phyloP scores from a whole-genome alignment of 495 filamentous ascomycete species.

The Aspergillus bridgeri region DNA sequence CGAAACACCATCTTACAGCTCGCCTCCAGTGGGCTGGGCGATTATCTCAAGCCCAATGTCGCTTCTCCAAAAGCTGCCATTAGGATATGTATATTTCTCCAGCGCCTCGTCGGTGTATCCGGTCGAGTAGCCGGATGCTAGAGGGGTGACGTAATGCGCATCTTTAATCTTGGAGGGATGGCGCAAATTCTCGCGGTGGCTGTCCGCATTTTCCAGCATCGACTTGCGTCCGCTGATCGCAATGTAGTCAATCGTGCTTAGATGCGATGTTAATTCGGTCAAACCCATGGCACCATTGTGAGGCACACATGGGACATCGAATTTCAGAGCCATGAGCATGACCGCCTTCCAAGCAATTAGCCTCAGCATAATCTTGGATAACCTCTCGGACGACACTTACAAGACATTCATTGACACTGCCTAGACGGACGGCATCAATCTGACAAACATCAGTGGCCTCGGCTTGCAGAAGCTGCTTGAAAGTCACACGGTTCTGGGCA shows the following conservation, averaged over 20 bases:
- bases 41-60: not conserved
- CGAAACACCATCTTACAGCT: not conserved
- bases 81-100: not conserved
- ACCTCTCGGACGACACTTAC: conserved; percentile 18
- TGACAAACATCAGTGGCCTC: conserved; percentile 85
- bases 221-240: conserved; percentile 76
- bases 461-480: conserved; percentile 82
- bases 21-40: not conserved
- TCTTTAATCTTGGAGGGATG: conserved; percentile 75
- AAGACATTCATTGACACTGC: conserved; percentile 94
- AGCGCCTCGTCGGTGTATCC: not conserved
- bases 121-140: conserved; percentile 64
- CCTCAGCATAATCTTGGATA: not conserved
- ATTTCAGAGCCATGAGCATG: conserved; percentile 85
- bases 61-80: not conserved
- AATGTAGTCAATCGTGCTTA: conserved; percentile 93
- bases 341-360: conserved; percentile 44
- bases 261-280: conserved; percentile 90
- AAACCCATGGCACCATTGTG: conserved; percentile 87
- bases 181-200: conserved; percentile 89
- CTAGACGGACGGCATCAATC: conserved; percentile 86
- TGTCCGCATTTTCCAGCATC: conserved; percentile 87
- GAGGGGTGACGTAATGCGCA: conserved; percentile 85
- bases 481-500: conserved; percentile 92
- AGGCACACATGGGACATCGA: conserved; percentile 77